Evolutionary conservation across 1,284 basidiomycete genomes (phyloP).

Genomic region (Apiotrichum mycotoxinovorans): DNA sequence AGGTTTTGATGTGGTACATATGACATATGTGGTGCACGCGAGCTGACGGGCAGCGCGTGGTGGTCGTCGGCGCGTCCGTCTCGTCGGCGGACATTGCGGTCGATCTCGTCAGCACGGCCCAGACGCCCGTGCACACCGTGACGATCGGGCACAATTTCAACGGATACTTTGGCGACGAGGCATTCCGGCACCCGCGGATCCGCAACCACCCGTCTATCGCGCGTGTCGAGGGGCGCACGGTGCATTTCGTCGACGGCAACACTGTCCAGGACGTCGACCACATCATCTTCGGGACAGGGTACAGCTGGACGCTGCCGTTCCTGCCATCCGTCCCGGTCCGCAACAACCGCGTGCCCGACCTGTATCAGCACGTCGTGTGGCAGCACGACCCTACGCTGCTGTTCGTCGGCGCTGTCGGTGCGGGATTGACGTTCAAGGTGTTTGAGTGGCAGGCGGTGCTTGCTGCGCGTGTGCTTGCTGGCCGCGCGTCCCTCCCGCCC

Average conservation of each 20-base stretch:
- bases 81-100: slow-evolving; percentile 15
- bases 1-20: neutral
- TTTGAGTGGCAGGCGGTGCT: slow-evolving; percentile 40
- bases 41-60: slow-evolving; percentile 7
- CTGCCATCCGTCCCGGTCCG: slow-evolving; percentile 44
- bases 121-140: slow-evolving; percentile 5
- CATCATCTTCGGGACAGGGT: slow-evolving; percentile 17
- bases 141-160: slow-evolving; percentile 8
- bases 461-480: slow-evolving; percentile 30
- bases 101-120: slow-evolving; percentile 5
- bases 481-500: slow-evolving; percentile 28
- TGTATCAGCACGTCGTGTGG: slow-evolving; percentile 54
- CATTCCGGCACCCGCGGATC: slow-evolving; percentile 12
- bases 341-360: slow-evolving; percentile 52
- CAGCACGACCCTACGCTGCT: slow-evolving; percentile 55
- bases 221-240: neutral
- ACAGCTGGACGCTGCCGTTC: slow-evolving; percentile 14
- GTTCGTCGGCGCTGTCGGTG: slow-evolving; percentile 43
- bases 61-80: slow-evolving; percentile 11
- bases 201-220: slow-evolving; percentile 4
- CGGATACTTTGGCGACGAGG: slow-evolving; percentile 10
- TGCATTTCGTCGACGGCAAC: slow-evolving; percentile 6
- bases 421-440: slow-evolving; percentile 36
- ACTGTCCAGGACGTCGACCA: slow-evolving; percentile 10
- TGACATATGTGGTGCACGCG: neutral